Evolutionary conservation across 2,329 filamentous ascomycete species (phyloP), one percentile per base, ranked within the genome.

Genomic region (Alternaria ventricosa): DNA sequence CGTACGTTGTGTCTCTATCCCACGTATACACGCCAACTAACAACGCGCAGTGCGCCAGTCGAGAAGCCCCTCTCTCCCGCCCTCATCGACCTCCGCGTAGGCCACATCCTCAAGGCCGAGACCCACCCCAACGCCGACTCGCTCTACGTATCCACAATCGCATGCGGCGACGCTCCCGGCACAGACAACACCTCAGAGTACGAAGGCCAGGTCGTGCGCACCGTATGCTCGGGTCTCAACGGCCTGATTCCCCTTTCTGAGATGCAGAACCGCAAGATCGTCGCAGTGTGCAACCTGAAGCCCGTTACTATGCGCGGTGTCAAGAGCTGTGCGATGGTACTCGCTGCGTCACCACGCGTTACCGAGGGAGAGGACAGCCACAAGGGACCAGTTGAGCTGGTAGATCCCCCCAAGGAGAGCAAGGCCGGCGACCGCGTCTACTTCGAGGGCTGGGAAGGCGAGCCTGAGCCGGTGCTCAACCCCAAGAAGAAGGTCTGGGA

Each of bases 401-500:
- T 98, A 57, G 89, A 84, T 66, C 94, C 95, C 1, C 96, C 96
- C 1, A 87, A 86, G 18, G 93, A 88, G 44, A 87, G 92, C 46
- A 88, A 90, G 77, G 93, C 94, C 6, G 96, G 96, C 62, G 93
- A 97, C 78, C 86, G 92, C 13, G 92, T 98, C 55, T 94, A 87
- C 86, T 99, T 99, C 78, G 92, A 98, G 79, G 96, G 96, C 51
- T 99, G 93, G 90, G 87, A 93, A 80, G 94, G 93, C 63, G 92
- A 97, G 85, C 94, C 96, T 0, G 96, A 99, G 87, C 91, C 90
- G 66, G 89, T 95, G 55, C 87, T 99, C 61, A 99, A 98, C 87
- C 96, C 96, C 62, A 99, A 99, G 90, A 99, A 98, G 90, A 98
- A 98, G 90, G 85, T 98, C 65, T 98, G 95, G 94, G 96, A 99